Evolutionary conservation across 257 asterid species (phyloP).

Genomic region (Solanum commersonii): DNA sequence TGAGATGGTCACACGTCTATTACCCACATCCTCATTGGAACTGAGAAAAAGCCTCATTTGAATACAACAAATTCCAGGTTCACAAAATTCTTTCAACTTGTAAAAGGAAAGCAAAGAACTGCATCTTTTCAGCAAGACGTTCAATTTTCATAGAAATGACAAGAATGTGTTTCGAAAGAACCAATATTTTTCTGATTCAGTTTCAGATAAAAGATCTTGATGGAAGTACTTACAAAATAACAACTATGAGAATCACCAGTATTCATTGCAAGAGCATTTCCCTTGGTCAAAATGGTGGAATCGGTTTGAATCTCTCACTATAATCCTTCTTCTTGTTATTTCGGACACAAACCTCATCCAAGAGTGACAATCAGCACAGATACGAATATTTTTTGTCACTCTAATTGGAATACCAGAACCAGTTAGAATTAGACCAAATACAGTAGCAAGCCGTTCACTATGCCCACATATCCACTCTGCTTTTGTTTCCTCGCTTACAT

Average conservation of each 20-base stretch:
- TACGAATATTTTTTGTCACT: conserved; percentile 41
- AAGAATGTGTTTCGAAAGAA: neutral
- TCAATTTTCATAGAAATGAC: neutral
- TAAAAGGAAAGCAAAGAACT: neutral
- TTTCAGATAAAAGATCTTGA: neutral
- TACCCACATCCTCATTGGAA: neutral
- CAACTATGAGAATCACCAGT: conserved; percentile 10
- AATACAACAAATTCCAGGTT: neutral
- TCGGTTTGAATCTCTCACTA: conserved; percentile 15
- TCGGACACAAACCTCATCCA: conserved; percentile 18
- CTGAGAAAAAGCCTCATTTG: neutral
- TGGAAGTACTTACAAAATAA: neutral
- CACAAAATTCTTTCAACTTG: neutral
- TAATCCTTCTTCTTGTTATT: conserved; percentile 5
- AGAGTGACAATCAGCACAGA: conserved; percentile 33
- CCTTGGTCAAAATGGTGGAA: conserved; percentile 25
- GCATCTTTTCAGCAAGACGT: neutral
- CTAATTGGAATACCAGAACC: conserved; percentile 37
- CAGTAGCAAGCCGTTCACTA: conserved; percentile 36
- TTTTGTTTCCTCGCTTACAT: conserved; percentile 23
- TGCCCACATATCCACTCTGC: conserved; percentile 44
- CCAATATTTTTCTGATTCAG: neutral
- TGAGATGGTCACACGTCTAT: neutral
- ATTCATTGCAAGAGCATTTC: conserved; percentile 13
- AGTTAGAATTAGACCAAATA: conserved; percentile 25